Conservation (phyloP, 352 stramenopile genomes). For the Phytophthora ramorum region DNA sequence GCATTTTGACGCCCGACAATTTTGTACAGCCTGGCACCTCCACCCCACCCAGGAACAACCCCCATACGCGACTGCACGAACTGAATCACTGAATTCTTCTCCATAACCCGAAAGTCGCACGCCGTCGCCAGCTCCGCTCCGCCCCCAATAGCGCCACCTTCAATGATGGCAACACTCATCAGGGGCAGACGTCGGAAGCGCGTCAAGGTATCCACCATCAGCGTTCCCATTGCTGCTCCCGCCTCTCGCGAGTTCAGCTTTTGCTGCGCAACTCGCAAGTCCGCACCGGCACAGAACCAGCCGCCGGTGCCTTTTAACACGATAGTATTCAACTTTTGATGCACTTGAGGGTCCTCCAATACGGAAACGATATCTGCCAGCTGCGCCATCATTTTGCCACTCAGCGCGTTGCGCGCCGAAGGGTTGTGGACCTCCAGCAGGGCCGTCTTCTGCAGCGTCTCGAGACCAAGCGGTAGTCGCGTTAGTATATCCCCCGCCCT, state of each 20-base stretch:
- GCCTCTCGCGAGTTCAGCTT: slow-evolving; percentile 74
- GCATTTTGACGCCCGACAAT: slow-evolving; percentile 79
- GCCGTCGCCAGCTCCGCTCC: slow-evolving; percentile 84
- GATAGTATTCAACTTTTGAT: slow-evolving; percentile 65
- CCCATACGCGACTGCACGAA: slow-evolving; percentile 89
- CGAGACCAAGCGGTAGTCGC: slow-evolving; percentile 11
- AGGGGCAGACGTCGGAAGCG: slow-evolving; percentile 75
- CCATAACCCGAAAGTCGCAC: slow-evolving; percentile 85
- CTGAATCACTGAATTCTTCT: slow-evolving; percentile 71
- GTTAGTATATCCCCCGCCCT: neutral
- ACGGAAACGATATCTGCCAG: slow-evolving; percentile 69
- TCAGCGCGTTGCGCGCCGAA: slow-evolving; percentile 74
- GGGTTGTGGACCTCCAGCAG: slow-evolving; percentile 78
- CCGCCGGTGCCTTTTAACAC: slow-evolving; percentile 59
- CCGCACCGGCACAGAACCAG: slow-evolving; percentile 88
- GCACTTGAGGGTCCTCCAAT: slow-evolving; percentile 61
- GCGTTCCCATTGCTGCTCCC: slow-evolving; percentile 65
- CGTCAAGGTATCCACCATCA: slow-evolving; percentile 83
- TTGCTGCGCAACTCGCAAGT: slow-evolving; percentile 80
- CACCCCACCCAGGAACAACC: slow-evolving; percentile 85
- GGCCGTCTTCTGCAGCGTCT: slow-evolving; percentile 50
- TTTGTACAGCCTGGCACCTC: slow-evolving; percentile 74
- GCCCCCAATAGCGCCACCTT: slow-evolving; percentile 84
- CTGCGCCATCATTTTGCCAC: slow-evolving; percentile 91
- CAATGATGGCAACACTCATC: slow-evolving; percentile 80